Conservation (phyloP, 2,329 filamentous ascomycete genomes). For the Gyromitra esculenta region DNA sequence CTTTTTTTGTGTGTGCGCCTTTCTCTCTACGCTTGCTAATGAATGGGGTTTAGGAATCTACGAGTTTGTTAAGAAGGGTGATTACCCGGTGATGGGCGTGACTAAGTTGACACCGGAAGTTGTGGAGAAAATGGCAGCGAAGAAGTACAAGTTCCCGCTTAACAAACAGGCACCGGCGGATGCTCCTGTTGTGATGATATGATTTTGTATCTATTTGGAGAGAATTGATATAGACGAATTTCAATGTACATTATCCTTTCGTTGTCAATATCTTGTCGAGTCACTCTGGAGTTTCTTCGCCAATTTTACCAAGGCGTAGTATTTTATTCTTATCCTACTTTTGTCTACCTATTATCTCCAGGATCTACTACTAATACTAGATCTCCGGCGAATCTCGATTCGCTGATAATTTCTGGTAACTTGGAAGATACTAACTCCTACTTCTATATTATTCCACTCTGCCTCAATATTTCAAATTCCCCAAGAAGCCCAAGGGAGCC, state of each 20-base stretch:
- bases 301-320: neutral
- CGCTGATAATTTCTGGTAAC: no score
- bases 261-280: conserved; percentile 10
- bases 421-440: no score
- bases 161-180: conserved; percentile 73
- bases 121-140: conserved; percentile 72
- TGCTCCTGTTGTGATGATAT: neutral
- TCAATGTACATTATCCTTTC: conserved; percentile 30
- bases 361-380: no score
- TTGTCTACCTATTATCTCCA: no score
- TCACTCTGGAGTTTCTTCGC: neutral
- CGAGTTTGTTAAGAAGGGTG: conserved; percentile 93
- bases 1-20: neutral
- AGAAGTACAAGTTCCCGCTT: conserved; percentile 55
- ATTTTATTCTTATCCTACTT: no score
- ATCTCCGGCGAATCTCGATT: no score
- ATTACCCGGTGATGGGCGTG: conserved; percentile 87
- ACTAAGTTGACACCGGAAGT: conserved; percentile 85
- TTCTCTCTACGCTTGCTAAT: conserved; percentile 7
- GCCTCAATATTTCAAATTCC: neutral
- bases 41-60: conserved; percentile 71
- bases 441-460: no score
- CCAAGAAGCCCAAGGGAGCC: no score
- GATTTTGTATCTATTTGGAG: neutral
- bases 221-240: neutral